Base-by-base conservation (phyloP, 495 filamentous ascomycete genomes). In the Tuber brumale region DNA sequence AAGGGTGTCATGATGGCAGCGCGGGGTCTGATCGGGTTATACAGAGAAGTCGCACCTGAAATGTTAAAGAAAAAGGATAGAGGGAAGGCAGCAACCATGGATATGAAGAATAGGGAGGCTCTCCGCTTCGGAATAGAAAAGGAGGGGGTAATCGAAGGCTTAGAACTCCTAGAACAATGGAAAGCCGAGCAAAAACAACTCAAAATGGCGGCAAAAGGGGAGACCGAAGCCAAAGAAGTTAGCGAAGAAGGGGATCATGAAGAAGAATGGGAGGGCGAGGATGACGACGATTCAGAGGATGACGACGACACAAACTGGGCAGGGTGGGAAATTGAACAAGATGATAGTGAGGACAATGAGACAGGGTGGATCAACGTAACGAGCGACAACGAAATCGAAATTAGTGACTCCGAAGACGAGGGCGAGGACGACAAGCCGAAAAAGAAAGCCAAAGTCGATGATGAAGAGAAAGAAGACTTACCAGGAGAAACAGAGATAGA, bases 1-100 rank as follows among this genome's bases (percentile, higher is more conserved):
- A 98, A 98, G 85, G 94, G 94, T 76, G 93, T 96, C 19, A 92
- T 96, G 87, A 98, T 99, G 95, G 96, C 95, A 23, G 93, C 94
- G 19, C 92, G 94, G 81, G 94, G 94, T 74, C 85, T 99, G 21
- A 88, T 98, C 71, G 91, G 92, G 78, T 88, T 99, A 3, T 99
- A 94, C 84, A 88, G 96, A 73, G 94, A 98, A 81, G 90, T 97
- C 39, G 93, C 91, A 42, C 92, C 96, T 0, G 91, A 94, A 75
- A 91, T 97, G 89, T 87, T 99, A 70, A 91, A 92, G 85, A 93
- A 93, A 85, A 89, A 93, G 77, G 94, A 97, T 82, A 88, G 96
- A 75, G 96, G 96, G 72, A 97, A 97, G 85, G 91, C 92, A 43
- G 96, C 95, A n/a, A 89, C 93, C 23, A 93, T 99, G 83, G 90